Conservation (phyloP, 306 rosid genomes). For the Urtica urens region DNA sequence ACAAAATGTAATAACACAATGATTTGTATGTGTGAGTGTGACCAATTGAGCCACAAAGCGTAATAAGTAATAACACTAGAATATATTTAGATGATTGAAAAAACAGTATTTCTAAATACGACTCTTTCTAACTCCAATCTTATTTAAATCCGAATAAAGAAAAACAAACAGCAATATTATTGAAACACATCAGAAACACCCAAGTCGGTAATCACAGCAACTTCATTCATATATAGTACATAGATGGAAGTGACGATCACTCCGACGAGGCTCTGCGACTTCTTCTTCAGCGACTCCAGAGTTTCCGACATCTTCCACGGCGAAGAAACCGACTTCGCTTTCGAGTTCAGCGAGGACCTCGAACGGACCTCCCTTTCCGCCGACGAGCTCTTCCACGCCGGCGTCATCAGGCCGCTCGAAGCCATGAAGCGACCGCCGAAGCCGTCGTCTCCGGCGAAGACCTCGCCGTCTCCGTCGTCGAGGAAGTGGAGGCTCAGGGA, state of each 20-base stretch:
- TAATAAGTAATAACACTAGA: no score
- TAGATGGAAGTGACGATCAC: conserved; percentile 54
- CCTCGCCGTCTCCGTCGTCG: conserved; percentile 14
- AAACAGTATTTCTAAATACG: no score
- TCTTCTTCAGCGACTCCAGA: conserved; percentile 52
- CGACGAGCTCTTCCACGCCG: conserved; percentile 69
- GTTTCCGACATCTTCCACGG: conserved; percentile 25
- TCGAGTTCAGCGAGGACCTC: conserved; percentile 30
- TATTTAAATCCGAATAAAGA: no score
- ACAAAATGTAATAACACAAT: no score
- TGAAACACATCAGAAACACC: no score
- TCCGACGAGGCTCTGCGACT: conserved; percentile 26
- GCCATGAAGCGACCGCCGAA: conserved; percentile 21
- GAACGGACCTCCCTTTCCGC: conserved; percentile 50
- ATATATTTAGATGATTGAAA: no score
- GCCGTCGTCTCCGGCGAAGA: background rate
- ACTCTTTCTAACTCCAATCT: no score
- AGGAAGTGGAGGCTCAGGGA: conserved; percentile 74
- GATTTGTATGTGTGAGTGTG: no score
- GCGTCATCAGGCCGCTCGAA: conserved; percentile 44
- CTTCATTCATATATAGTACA: no score
- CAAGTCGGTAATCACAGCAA: no score
- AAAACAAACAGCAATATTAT: no score
- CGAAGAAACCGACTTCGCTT: conserved; percentile 41
- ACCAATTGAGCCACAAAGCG: no score